Base-by-base conservation (phyloP, 805 yeast species). In the Brettanomyces anomalus region DNA sequence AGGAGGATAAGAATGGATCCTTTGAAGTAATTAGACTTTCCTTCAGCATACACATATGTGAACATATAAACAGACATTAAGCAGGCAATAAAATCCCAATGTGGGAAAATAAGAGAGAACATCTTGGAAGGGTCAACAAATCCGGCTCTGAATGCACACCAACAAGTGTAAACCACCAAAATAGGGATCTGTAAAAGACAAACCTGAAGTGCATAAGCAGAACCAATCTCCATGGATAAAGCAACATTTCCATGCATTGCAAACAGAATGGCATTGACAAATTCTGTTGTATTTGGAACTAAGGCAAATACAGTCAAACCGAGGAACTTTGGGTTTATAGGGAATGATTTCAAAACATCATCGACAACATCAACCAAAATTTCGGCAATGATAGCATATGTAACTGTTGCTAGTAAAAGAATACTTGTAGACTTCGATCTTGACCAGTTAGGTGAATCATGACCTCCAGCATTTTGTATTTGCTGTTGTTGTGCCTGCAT, bases 371-470 rank as follows among this genome's bases (percentile, higher is more conserved):
- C 89, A 33, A 90, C 97, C 49, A 90, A 69, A 34, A 90, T 86
- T 62, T 90, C 97, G 2, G 97, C 98, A 53, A 93, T 89, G 28
- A 87, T 65, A 0, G 98, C 97, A 61, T 93, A 93, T 17, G 88
- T 66, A 10, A 89, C 49, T 0, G 98, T 93, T 1, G 97, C 90
- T 3, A 82, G 76, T 6, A 93, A 67, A 37, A 93, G 68, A 42
- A 93, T 89, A 15, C 82, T 74, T 0, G 95, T 75, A 2, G 96
- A 85, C 62, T 88, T 90, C 14, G 67, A 66, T 54, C 90, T 75
- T 5, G 95, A 81, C 98, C 98, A 93, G 58, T 93, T 93, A 37
- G 98, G 97, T 0, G 97, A 94, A 60, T 88, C 97, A 53, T 90
- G 97, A 1, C 95, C 94, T 4, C 83, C 82, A n/a, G 17, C 39